These are phyloP conservation scores for Silene uniflora DNA, from an alignment of 148 eudicot genomes.

Conservation along the genomic window DNA sequence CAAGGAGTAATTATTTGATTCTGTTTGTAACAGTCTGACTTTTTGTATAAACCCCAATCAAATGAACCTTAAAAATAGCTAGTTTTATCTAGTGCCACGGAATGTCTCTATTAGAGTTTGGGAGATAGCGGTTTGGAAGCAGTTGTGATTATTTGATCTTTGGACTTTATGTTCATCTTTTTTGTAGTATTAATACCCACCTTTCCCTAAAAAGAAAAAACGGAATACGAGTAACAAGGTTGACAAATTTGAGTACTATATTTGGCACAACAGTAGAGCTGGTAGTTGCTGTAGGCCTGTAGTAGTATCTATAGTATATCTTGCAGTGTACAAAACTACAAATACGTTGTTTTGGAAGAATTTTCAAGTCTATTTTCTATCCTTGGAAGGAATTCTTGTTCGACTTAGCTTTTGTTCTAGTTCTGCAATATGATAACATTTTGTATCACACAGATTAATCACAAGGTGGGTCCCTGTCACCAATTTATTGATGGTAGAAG, in stretches of 20 bases:
- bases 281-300: background rate
- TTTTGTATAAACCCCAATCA: background rate
- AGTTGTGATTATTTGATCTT: too few relatives aligned
- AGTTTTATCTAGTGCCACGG: too few relatives aligned
- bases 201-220: too few relatives aligned
- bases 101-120: too few relatives aligned
- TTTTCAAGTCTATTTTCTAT: too few relatives aligned
- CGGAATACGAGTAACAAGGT: background rate
- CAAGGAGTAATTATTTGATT: background rate
- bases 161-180: too few relatives aligned
- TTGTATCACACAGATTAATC: background rate
- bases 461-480: background rate
- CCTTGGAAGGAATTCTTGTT: background rate
- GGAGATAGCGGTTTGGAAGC: too few relatives aligned
- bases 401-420: background rate
- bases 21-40: background rate
- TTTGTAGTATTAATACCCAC: too few relatives aligned
- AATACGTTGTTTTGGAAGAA: background rate
- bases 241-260: background rate
- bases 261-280: background rate
- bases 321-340: background rate
- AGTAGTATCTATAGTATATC: background rate
- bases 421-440: background rate
- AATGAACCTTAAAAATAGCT: too few relatives aligned
- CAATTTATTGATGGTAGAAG: background rate